Conservation (phyloP, 1,284 basidiomycete genomes). For the Schizopora paradoxa region DNA sequence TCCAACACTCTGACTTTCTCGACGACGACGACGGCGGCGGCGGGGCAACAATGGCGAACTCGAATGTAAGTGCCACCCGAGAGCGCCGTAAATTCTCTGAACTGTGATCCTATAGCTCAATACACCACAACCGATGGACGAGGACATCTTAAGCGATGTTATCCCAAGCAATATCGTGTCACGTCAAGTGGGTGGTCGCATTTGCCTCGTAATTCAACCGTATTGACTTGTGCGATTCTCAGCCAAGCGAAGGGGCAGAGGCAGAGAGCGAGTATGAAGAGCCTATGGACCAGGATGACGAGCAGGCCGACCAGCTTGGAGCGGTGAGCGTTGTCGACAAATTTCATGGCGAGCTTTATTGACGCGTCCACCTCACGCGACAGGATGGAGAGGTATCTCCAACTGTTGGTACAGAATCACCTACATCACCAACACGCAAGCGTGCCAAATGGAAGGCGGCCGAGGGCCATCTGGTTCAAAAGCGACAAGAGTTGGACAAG, state of each 20-base stretch:
- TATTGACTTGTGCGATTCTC: constrained; percentile 13
- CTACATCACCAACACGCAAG: constrained; percentile 42
- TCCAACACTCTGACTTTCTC: too few species aligned
- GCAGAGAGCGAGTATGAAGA: constrained; percentile 65
- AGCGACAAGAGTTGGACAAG: constrained; percentile 77
- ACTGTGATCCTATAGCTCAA: too few species aligned
- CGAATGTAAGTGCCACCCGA: too few species aligned
- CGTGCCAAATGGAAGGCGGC: constrained; percentile 64
- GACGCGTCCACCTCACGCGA: constrained; percentile 8
- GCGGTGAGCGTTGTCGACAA: constrained; percentile 30
- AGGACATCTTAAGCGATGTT: constrained; percentile 76
- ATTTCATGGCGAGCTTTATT: constrained; percentile 4
- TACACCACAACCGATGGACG: constrained; percentile 40
- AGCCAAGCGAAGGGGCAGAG: constrained; percentile 66
- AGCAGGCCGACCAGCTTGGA: constrained; percentile 54
- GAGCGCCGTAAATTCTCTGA: too few species aligned
- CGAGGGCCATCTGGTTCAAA: constrained; percentile 60
- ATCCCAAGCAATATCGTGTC: constrained; percentile 81
- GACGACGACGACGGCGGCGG: too few species aligned
- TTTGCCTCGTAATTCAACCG: constrained; percentile 8
- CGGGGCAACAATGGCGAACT: too few species aligned
- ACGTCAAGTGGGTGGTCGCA: constrained; percentile 50
- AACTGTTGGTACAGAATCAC: constrained; percentile 33
- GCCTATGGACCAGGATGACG: constrained; percentile 50
- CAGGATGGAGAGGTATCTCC: constrained; percentile 33